Conservation (phyloP, 768 basidiomycete genomes). For the Naematelia aurantialba region DNA sequence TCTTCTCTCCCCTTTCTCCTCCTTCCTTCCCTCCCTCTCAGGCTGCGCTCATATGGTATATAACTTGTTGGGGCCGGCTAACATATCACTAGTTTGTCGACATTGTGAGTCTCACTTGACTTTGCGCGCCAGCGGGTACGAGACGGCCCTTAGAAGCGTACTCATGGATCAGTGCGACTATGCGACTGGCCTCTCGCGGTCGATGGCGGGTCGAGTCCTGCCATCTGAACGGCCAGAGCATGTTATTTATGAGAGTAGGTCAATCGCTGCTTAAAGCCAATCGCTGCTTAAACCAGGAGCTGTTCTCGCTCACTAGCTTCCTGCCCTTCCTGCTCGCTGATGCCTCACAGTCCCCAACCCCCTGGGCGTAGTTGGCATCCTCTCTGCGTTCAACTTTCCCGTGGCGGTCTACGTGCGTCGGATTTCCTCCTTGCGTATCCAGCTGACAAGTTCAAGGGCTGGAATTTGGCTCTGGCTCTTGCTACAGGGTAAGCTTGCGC, state of each 20-base stretch:
- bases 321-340: conserved; percentile 12
- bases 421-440: neutral
- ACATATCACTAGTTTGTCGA: conserved; percentile 71
- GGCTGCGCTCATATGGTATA: too few species aligned
- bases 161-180: conserved; percentile 72
- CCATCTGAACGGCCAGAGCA: conserved; percentile 87
- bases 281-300: too few species aligned
- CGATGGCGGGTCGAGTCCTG: conserved; percentile 87
- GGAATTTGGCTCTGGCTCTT: conserved; percentile 85
- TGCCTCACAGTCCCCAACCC: conserved; percentile 74
- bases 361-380: conserved; percentile 65
- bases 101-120: conserved; percentile 60
- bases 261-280: neutral
- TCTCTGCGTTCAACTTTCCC: conserved; percentile 96
- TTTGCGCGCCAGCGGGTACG: neutral
- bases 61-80: too few species aligned
- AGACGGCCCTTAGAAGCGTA: conserved; percentile 1
- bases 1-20: too few species aligned
- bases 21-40: too few species aligned
- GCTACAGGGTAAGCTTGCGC: conserved; percentile 25
- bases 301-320: too few species aligned
- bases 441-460: conserved; percentile 43
- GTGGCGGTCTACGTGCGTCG: conserved; percentile 37
- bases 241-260: conserved; percentile 76
- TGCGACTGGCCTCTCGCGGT: conserved; percentile 84